These are phyloP conservation scores for Fraxinus quadrangulata DNA, from an alignment of 257 asterid species.

Conservation along the genomic window DNA sequence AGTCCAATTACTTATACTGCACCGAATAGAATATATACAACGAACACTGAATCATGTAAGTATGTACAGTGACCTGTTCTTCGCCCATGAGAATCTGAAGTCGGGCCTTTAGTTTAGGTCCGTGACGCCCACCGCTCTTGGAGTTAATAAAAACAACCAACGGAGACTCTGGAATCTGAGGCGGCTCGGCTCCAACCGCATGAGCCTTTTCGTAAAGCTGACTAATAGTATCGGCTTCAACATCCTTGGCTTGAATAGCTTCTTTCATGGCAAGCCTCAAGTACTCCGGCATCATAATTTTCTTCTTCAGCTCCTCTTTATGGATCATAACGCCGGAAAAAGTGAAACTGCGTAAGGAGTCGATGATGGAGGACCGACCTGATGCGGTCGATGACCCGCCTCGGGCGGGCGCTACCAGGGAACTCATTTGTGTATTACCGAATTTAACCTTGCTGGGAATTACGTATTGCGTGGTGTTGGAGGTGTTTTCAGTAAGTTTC, in stretches of 20 bases:
- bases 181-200: slow-evolving; percentile 38
- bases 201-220: slow-evolving; percentile 44
- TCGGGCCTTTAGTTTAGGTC: slow-evolving; percentile 77
- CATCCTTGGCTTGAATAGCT: slow-evolving; percentile 64
- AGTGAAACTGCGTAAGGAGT: slow-evolving; percentile 67
- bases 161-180: slow-evolving; percentile 62
- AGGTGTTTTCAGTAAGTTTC: not conserved
- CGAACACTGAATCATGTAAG: not conserved
- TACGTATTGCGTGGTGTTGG: not conserved
- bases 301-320: slow-evolving; percentile 67
- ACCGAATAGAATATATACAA: not conserved
- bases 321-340: slow-evolving; percentile 60
- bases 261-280: slow-evolving; percentile 68
- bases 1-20: not conserved
- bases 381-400: slow-evolving; percentile 33
- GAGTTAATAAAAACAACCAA: slow-evolving; percentile 81
- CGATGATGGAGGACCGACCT: slow-evolving; percentile 71
- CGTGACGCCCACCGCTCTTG: slow-evolving; percentile 92
- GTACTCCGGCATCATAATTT: slow-evolving; percentile 72
- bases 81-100: slow-evolving; percentile 85
- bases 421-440: slow-evolving; percentile 29
- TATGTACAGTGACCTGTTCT: slow-evolving; percentile 66
- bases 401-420: slow-evolving; percentile 33
- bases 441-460: not conserved
- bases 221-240: slow-evolving; percentile 37